Base-by-base conservation (phyloP, 2,329 filamentous ascomycete species). In the Colletotrichum tofieldiae region DNA sequence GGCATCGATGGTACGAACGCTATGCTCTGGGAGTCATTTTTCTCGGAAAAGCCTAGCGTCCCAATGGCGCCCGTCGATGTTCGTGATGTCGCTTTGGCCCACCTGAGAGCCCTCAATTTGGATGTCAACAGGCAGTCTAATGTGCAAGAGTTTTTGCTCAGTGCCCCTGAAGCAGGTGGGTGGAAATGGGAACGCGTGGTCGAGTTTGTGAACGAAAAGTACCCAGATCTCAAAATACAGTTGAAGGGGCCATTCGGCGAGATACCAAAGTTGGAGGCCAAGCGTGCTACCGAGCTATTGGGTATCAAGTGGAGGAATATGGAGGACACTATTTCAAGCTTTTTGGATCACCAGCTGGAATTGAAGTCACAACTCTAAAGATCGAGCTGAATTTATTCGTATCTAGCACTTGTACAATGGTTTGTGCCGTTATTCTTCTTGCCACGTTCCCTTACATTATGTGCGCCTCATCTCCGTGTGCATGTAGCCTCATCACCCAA, bases 11-110 rank as follows among this genome's bases (percentile, higher is more conserved):
- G 64, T 14, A 37, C 60, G 14, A 68, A 71, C 3, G 64, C 26
- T 1, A 5, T 9, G 12, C 14, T 62, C 23, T 56, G 52, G 52
- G 11, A 37, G 11, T 56, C 52, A 2, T 8, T 56, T 7, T 23
- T 23, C 20, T 56, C 52, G 5, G 52, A 56, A 5, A 56, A 23
- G 20, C 52, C 52, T 4, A 5, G 7, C 14, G 6, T 63, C 26
- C 56, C 39, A 1, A 20, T 55, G 29, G 45, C 41, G 5, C 1
- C 58, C 0, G 68, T 71, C 9, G 63, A 71, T 26, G 64, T 71
- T 23, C 35, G 65, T 20, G 63, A 71, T 23, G 64, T 71, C 26
- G 68, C 68, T 3, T 23, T 61, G 12, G 64, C 64, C 14, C 49
- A 61, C 1, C 1, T n/a, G 5, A 49, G 39, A 12, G 68, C 64